Base-by-base conservation (phyloP, 345 rosid species). In the Arabidopsis suecica region DNA sequence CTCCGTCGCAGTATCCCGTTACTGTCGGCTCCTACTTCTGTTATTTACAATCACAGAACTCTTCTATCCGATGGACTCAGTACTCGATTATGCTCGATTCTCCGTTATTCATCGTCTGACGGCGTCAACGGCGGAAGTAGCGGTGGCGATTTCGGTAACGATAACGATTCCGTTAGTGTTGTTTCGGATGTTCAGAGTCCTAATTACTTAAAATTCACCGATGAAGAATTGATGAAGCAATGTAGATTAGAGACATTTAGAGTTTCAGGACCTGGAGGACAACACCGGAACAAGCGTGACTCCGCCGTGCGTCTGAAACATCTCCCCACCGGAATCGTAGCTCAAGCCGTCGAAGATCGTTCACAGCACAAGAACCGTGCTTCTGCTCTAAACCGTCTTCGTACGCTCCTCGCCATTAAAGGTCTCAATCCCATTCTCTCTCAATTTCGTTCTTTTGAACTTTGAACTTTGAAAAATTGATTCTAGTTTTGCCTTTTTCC, bases 231-330 rank as follows among this genome's bases (percentile, higher is more conserved):
- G 69, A 87, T 90, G 89, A 86, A 77, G 65, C 89, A 90, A 65
- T 95, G 97, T 74, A 85, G 86, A 61, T 80, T 90, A 79, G 84
- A 53, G 56, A 90, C 89, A 0, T 95, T 84, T 72, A 90, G 87
- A 78, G 77, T 91, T 5, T 92, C 97, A 14, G 97, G 97, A 0
- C 97, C 96, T 1, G 99, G 97, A 12, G 97, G 99, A 38, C 99
- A 95, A 71, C 99, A 92, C 87, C 88, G 99, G 37, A 95, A 95
- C 83, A 95, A 95, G 65, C 92, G 97, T 5, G 99, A 92, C 76
- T 86, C 97, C 11, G 97, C 97, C 40, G 97, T 95, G 12, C 87
- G 97, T 22, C 77, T 95, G 63, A 92, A 86, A 86, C 97, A 95
- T 55, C 70, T 86, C 12, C 97, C 97, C 37, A 95, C 97, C 33